Percentiles rank a stretch among this genome's conserved stretches.
Evolutionary conservation across 2,329 filamentous ascomycete species (phyloP).

Genomic region (Aspergillus pseudoglaucus): DNA sequence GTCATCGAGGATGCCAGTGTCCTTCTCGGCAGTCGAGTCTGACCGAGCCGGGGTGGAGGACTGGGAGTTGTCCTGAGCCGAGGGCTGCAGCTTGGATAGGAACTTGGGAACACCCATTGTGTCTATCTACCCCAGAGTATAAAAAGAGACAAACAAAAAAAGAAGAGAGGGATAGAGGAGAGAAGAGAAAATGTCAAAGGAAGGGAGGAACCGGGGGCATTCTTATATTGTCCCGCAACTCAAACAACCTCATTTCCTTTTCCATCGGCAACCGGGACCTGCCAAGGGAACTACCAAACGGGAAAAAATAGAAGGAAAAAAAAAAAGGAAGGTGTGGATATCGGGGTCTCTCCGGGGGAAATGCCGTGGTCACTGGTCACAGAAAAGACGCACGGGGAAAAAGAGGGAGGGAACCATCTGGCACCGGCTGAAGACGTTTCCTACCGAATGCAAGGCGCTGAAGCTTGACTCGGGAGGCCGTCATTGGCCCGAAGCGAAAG

Average conservation of each 20-base stretch:
- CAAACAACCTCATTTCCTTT: background rate
- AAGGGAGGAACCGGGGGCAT: background rate
- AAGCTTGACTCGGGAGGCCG: background rate
- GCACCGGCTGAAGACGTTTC: background rate
- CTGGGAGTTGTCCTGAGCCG: constrained; percentile 25
- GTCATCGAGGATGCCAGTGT: constrained; percentile 30
- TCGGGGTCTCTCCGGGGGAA: background rate
- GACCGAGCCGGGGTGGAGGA: constrained; percentile 26
- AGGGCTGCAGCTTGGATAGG: constrained; percentile 24
- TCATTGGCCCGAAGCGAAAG: background rate
- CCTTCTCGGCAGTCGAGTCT: constrained; percentile 29
- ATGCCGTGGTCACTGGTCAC: too few relatives aligned
- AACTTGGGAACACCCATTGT: constrained; percentile 24
- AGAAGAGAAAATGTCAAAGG: background rate
- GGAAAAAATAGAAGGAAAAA: background rate
- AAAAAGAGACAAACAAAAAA: background rate
- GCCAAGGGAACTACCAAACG: too few relatives aligned
- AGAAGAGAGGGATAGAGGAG: background rate
- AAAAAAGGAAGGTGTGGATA: background rate
- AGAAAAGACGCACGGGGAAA: background rate
- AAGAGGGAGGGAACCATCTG: background rate
- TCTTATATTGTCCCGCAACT: background rate
- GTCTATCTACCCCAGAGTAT: background rate
- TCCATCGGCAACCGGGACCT: background rate
- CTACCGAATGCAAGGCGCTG: background rate